Percentiles rank a stretch among this genome's conserved stretches.
Conservation (phyloP, 2,329 filamentous ascomycete genomes). For the Rhynchosporium secalis region DNA sequence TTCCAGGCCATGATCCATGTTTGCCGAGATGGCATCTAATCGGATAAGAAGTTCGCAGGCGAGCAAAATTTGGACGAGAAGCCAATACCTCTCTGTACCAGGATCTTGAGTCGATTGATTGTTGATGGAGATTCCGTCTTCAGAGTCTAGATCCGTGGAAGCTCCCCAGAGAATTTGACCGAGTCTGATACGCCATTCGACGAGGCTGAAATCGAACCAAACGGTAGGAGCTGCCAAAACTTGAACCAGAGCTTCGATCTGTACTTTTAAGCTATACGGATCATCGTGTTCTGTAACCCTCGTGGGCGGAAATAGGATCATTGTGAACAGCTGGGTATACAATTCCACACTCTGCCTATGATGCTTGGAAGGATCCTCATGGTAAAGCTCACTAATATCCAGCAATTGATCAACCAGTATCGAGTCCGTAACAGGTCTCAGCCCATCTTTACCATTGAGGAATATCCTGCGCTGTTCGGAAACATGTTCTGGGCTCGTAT, state of each 20-base stretch:
- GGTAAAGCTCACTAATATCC: slow-evolving; percentile 54
- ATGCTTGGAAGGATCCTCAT: slow-evolving; percentile 52
- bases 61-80: slow-evolving; percentile 64
- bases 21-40: slow-evolving; percentile 62
- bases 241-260: slow-evolving; percentile 68
- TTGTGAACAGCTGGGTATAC: slow-evolving; percentile 62
- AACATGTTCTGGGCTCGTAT: slow-evolving; percentile 24
- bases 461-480: slow-evolving; percentile 33
- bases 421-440: slow-evolving; percentile 58
- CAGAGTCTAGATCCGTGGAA: slow-evolving; percentile 49
- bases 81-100: slow-evolving; percentile 65
- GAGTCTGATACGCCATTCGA: slow-evolving; percentile 73
- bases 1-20: slow-evolving; percentile 55
- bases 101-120: slow-evolving; percentile 51
- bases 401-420: slow-evolving; percentile 58
- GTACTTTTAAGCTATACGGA: slow-evolving; percentile 64
- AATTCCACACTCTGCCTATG: slow-evolving; percentile 54
- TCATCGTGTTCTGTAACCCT: slow-evolving; percentile 58
- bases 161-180: slow-evolving; percentile 71
- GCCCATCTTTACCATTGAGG: slow-evolving; percentile 40
- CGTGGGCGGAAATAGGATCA: slow-evolving; percentile 58
- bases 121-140: slow-evolving; percentile 54
- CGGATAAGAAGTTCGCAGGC: slow-evolving; percentile 65
- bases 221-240: slow-evolving; percentile 64
- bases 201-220: slow-evolving; percentile 73